Base-by-base conservation (phyloP, 306 rosid species). In the Abrus precatorius region DNA sequence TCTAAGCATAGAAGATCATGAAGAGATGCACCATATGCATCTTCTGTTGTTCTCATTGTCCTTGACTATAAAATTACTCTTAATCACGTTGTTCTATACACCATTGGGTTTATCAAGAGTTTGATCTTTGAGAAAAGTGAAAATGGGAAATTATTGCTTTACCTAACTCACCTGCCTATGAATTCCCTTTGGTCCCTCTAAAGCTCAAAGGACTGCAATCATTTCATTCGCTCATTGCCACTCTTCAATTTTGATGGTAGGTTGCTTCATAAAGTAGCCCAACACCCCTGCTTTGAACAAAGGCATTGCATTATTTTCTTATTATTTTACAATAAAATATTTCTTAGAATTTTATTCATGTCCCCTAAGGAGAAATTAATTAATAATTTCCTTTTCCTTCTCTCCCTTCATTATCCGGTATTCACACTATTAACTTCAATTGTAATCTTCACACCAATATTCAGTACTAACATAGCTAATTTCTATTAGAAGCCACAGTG, bases 91-190 rank as follows among this genome's bases (percentile, higher is more conserved):
- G 40, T 36, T 2, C 40, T 36, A 36, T 36, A 36, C 40, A 36
- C 40, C 40, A 36, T 36, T 2, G 52, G 8, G n/a, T 48, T 71
- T 49, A 57, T 50, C 36, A 28, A 61, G 27, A 69, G 71, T 74
- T 61, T 72, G 52, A 72, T 49, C 57, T 11, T 54, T 33, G 55
- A 70, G 55, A 71, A 40, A 5, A 48, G 60, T 48, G 5, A 38
- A 50, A 83, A 57, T 73, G 48, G 55, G 70, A 59, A 67, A 88
- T 80, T 65, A 85, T 80, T 83, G 54, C 13, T 44, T 47, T 11
- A 76, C 84, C 87, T 43, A 85, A 80, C 89, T 72, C 84, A 80
- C 84, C 84, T 76, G 82, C 85, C 57, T 47, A 41, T 30, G 71
- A 80, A 65, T 49, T 56, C 59, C 32, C 29, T 55, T 82, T 57